Evolutionary conservation across 2,329 filamentous ascomycete species (phyloP).

Genomic region (Fusarium begoniae): DNA sequence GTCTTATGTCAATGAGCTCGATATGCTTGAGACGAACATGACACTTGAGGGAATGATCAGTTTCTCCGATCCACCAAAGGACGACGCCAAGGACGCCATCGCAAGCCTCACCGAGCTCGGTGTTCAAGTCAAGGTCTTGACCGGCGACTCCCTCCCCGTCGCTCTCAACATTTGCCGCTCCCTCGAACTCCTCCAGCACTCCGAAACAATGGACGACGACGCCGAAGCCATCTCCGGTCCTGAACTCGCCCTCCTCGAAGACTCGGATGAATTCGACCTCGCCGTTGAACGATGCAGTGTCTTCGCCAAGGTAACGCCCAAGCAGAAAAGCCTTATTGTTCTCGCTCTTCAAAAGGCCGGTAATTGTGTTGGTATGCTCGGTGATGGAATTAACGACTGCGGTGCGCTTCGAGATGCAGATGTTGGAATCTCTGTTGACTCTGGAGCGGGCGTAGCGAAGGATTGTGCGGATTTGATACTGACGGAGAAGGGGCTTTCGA

Average conservation of each 20-base stretch:
- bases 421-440: slow-evolving; percentile 2
- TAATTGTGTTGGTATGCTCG: neutral
- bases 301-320: neutral
- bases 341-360: neutral
- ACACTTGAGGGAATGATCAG: neutral
- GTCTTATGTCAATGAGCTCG: neutral
- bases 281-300: neutral
- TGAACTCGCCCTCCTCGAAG: neutral
- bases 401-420: neutral
- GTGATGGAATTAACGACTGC: neutral
- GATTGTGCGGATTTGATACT: slow-evolving; percentile 2
- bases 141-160: neutral
- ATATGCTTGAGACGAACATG: neutral
- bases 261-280: neutral
- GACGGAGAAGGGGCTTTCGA: neutral
- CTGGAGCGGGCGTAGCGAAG: neutral
- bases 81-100: neutral
- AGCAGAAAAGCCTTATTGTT: neutral
- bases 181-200: neutral
- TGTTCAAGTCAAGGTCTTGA: neutral
- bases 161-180: slow-evolving; percentile 1
- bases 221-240: neutral
- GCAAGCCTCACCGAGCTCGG: neutral
- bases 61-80: neutral
- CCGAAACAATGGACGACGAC: neutral